Evolutionary conservation across 305 asterid species (phyloP).

Genomic region (Ruellia speciosa): DNA sequence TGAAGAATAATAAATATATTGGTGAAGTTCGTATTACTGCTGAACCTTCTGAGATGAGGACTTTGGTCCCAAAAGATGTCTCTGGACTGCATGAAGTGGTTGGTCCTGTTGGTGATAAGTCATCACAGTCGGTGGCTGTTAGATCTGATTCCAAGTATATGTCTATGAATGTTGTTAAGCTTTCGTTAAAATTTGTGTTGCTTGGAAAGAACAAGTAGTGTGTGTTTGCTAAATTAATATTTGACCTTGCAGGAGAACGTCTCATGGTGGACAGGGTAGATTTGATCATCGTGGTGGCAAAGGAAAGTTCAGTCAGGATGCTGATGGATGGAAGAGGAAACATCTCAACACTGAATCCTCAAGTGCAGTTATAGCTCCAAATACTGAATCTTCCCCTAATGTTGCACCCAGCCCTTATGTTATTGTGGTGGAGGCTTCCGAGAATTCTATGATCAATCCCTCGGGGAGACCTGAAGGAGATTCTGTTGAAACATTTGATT

Average conservation of each 20-base stretch:
- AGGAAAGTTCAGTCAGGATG: slow-evolving; percentile 44
- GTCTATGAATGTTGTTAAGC: not conserved
- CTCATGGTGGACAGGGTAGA: slow-evolving; percentile 50
- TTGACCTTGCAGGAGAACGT: slow-evolving; percentile 44
- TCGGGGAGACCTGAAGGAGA: slow-evolving; percentile 40
- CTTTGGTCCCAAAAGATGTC: slow-evolving; percentile 26
- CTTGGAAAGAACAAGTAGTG: not conserved
- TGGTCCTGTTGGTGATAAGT: slow-evolving; percentile 34
- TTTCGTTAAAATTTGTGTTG: not conserved
- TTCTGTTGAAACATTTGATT: slow-evolving; percentile 41
- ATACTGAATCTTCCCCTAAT: slow-evolving; percentile 28
- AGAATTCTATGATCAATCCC: slow-evolving; percentile 24
- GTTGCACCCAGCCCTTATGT: slow-evolving; percentile 27
- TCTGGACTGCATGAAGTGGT: slow-evolving; percentile 30
- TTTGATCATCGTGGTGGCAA: slow-evolving; percentile 44
- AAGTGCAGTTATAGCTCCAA: slow-evolving; percentile 23
- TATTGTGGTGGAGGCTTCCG: slow-evolving; percentile 40
- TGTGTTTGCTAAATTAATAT: slow-evolving; percentile 17
- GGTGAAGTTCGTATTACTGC: slow-evolving; percentile 30
- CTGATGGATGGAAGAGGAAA: slow-evolving; percentile 60
- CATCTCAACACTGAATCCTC: slow-evolving; percentile 36
- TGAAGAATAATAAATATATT: slow-evolving; percentile 25
- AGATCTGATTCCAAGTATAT: slow-evolving; percentile 36
- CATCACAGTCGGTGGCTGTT: slow-evolving; percentile 36
- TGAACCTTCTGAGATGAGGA: slow-evolving; percentile 30